These are phyloP conservation scores for Termitomyces sp. DNA, from an alignment of 768 basidiomycete species.

Conservation along the genomic window DNA sequence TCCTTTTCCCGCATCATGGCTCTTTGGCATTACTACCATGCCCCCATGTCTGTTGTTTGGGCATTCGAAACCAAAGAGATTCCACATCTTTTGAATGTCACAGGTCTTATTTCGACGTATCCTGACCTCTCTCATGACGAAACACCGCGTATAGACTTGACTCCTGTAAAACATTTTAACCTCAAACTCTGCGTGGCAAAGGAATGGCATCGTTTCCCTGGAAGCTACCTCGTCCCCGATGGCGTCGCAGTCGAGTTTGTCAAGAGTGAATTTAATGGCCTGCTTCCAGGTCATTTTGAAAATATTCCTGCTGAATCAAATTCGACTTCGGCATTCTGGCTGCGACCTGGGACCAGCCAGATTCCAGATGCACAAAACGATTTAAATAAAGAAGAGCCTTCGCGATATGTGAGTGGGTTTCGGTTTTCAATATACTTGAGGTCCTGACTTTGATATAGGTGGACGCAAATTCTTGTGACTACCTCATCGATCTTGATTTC, in stretches of 20 bases:
- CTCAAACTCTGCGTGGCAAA: slow-evolving; percentile 83
- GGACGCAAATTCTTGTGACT: slow-evolving; percentile 70
- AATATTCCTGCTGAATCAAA: slow-evolving; percentile 24
- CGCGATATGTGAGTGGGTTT: slow-evolving; percentile 59
- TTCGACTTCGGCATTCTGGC: slow-evolving; percentile 35
- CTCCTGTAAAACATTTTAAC: slow-evolving; percentile 61
- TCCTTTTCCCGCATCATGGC: slow-evolving; percentile 81
- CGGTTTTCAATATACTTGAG: slow-evolving; percentile 1
- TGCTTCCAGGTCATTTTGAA: slow-evolving; percentile 81
- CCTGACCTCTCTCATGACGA: slow-evolving; percentile 35
- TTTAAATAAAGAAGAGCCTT: slow-evolving; percentile 71
- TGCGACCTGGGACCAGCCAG: slow-evolving; percentile 54
- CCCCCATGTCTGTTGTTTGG: slow-evolving; percentile 69
- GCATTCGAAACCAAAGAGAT: slow-evolving; percentile 75
- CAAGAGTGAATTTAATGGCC: slow-evolving; percentile 87
- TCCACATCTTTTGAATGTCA: slow-evolving; percentile 72
- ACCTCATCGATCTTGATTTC: slow-evolving; percentile 87
- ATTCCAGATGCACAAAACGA: slow-evolving; percentile 77
- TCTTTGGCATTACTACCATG: slow-evolving; percentile 84
- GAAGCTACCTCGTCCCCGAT: slow-evolving; percentile 83
- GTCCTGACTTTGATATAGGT: slow-evolving; percentile 39
- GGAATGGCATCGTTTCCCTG: slow-evolving; percentile 95
- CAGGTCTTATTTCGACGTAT: slow-evolving; percentile 53
- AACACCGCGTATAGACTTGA: slow-evolving; percentile 53
- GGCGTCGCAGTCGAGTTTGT: slow-evolving; percentile 82